Conservation (phyloP, 2,329 filamentous ascomycete genomes). For the Beauveria rudraprayagi region DNA sequence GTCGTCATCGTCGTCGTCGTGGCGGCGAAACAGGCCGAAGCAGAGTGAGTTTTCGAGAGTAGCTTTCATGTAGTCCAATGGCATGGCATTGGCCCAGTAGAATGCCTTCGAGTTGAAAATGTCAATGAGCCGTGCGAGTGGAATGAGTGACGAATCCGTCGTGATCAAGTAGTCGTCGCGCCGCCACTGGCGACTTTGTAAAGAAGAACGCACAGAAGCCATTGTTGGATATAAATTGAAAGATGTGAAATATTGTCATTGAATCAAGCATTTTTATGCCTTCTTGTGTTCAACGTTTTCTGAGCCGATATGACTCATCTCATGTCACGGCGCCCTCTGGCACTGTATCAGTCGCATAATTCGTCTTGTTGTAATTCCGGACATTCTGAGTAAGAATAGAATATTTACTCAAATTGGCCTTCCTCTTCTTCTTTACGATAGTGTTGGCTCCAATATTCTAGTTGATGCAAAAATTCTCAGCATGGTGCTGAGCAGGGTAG, state of each 20-base stretch:
- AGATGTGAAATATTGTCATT: not conserved
- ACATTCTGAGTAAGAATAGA: no score
- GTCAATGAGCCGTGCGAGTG: slow-evolving; percentile 38
- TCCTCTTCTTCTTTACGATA: not conserved
- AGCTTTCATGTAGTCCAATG: slow-evolving; percentile 33
- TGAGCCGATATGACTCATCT: slow-evolving; percentile 8
- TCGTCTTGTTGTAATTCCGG: no score
- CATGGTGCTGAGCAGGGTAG: not conserved
- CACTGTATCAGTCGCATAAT: not conserved
- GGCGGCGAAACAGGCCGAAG: slow-evolving; percentile 41
- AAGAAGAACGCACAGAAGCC: not conserved
- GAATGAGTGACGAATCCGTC: slow-evolving; percentile 42
- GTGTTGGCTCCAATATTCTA: not conserved
- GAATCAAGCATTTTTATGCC: not conserved
- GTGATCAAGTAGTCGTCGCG: slow-evolving; percentile 43
- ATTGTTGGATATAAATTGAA: not conserved
- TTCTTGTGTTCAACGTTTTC: not conserved
- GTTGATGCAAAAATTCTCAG: not conserved
- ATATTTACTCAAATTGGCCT: not conserved
- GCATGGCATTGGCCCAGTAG: slow-evolving; percentile 46
- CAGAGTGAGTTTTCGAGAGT: slow-evolving; percentile 47
- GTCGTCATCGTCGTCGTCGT: not conserved
- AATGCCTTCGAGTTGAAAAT: slow-evolving; percentile 42
- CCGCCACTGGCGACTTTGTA: slow-evolving; percentile 10
- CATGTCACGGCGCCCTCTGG: not conserved